Base-by-base conservation (phyloP, 108 stramenopile genomes). In the Chaetoceros tenuissimus region DNA sequence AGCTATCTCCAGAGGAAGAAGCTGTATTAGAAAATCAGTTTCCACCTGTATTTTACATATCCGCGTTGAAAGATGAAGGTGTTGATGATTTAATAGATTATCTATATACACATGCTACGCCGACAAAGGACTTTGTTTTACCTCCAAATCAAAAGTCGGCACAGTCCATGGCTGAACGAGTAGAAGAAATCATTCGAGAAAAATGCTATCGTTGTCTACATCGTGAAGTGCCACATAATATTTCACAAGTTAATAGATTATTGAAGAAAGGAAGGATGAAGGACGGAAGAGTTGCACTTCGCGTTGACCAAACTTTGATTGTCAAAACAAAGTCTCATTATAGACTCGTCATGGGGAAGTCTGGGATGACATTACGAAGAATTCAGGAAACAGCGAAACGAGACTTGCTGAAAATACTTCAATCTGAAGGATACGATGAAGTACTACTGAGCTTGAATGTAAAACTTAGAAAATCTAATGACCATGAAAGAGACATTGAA, bases 151-250 rank as follows among this genome's bases (percentile, higher is more conserved):
- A 71, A 59, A 55, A 54, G 21, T 75, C 91, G 31, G 65, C 64
- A 29, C 72, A 91, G 82, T 68, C 81, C 24, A 54, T 59, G 8
- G 19, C 63, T 19, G 84, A 85, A 54, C 84, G 80, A 21, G 72
- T 92, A 19, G 79, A 90, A 69, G 89, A 96, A 51, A 65, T 96
- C 19, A 67, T 96, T 46, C 79, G 88, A n/a, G 95, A 96, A 66
- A 88, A 89, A 48, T 70, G 94, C 22, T 94, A 90, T 62, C 63
- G 86, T 54, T 74, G 81, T 64, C 66, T 90, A 59, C 91, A 96
- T 71, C 68, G 70, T 24, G 92, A 95, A 68, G 73, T 89, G 0
- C 87, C 87, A 2, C 80, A 92, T 74, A 29, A 49, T 31, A 69
- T 80, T 23, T 23, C 48, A 26, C 82, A 84, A 60, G 56, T 64